A percentile compares a stretch with the other conserved stretches of the same genome.
Conservation (phyloP, 2,329 filamentous ascomycete species). For the Tolypocladium guangdongense region DNA sequence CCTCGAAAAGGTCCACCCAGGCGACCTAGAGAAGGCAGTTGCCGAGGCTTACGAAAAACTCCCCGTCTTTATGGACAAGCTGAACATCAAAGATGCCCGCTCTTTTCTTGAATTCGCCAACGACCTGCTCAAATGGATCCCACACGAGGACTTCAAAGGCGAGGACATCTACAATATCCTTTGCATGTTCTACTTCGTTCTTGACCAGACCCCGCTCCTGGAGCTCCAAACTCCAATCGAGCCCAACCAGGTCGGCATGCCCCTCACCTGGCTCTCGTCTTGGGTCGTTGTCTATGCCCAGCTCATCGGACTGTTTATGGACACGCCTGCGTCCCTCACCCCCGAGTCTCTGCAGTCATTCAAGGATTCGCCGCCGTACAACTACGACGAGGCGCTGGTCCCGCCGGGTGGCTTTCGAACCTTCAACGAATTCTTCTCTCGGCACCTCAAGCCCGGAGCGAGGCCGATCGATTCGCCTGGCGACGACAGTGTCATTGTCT, state of each 20-base stretch:
- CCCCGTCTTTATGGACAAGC: slow-evolving; percentile 11
- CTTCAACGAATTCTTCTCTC: slow-evolving; percentile 31
- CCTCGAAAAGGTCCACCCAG: slow-evolving; percentile 3
- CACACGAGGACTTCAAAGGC: slow-evolving; percentile 20
- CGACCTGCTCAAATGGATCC: slow-evolving; percentile 24
- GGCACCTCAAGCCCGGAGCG: slow-evolving; percentile 21
- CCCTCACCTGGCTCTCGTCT: slow-evolving; percentile 20
- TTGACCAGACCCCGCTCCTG: slow-evolving; percentile 21
- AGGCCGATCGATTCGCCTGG: slow-evolving; percentile 17
- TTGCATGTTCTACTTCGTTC: slow-evolving; percentile 28
- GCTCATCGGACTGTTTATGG: slow-evolving; percentile 23
- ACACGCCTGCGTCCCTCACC: slow-evolving; percentile 20
- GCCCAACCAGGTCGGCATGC: slow-evolving; percentile 15
- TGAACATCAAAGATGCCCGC: slow-evolving; percentile 9
- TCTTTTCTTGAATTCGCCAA: slow-evolving; percentile 16
- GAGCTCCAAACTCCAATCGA: slow-evolving; percentile 9
- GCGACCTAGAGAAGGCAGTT: slow-evolving; percentile 7
- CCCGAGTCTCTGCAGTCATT: slow-evolving; percentile 19
- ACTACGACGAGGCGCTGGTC: slow-evolving; percentile 17
- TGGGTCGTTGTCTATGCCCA: slow-evolving; percentile 28
- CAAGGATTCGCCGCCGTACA: slow-evolving; percentile 17
- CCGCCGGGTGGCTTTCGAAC: slow-evolving; percentile 20
- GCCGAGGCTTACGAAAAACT: slow-evolving; percentile 6
- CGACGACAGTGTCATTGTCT: slow-evolving; percentile 19
- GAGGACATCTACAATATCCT: slow-evolving; percentile 24